Evolutionary conservation across 1,284 basidiomycete genomes (phyloP).

Genomic region (Fistulinella cinereoalba): DNA sequence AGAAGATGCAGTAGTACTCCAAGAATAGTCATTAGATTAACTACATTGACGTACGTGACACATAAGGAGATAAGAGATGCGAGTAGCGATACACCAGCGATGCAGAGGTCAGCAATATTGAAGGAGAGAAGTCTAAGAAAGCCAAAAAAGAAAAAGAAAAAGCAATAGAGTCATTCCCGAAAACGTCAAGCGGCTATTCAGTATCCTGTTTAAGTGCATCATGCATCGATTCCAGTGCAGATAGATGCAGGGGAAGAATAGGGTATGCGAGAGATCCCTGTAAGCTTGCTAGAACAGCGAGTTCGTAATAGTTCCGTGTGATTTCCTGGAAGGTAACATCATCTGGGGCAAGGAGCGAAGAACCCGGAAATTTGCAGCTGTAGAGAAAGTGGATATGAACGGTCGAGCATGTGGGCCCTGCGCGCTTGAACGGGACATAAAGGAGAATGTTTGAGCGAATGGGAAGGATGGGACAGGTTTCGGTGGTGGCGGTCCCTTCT

Average conservation of each 20-base stretch:
- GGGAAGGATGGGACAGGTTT: constrained; percentile 45
- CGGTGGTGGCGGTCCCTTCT: constrained; percentile 23
- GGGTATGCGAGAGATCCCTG: constrained; percentile 49
- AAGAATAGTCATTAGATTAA: constrained; percentile 23
- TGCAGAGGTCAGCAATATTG: constrained; percentile 17
- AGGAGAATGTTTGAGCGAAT: constrained; percentile 56
- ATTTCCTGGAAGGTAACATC: constrained; percentile 52
- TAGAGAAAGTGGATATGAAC: constrained; percentile 62
- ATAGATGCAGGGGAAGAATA: constrained; percentile 64
- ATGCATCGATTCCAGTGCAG: constrained; percentile 60
- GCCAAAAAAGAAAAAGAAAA: neutral
- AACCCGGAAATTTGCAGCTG: constrained; percentile 40
- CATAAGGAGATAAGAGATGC: constrained; percentile 26
- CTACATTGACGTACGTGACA: constrained; percentile 21
- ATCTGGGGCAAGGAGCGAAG: constrained; percentile 37
- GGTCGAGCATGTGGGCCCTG: constrained; percentile 37
- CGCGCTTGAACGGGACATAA: constrained; percentile 41
- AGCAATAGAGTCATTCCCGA: too few relatives aligned
- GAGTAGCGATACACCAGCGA: constrained; percentile 29
- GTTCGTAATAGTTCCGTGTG: constrained; percentile 63
- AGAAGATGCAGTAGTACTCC: constrained; percentile 68
- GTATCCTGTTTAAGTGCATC: constrained; percentile 34
- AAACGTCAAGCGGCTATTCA: too few relatives aligned
- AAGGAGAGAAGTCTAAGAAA: constrained; percentile 14
- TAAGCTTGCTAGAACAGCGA: constrained; percentile 55